Evolutionary conservation across 78 protist genomes (phyloP).

Genomic region (Cavenderia fasciculata): DNA sequence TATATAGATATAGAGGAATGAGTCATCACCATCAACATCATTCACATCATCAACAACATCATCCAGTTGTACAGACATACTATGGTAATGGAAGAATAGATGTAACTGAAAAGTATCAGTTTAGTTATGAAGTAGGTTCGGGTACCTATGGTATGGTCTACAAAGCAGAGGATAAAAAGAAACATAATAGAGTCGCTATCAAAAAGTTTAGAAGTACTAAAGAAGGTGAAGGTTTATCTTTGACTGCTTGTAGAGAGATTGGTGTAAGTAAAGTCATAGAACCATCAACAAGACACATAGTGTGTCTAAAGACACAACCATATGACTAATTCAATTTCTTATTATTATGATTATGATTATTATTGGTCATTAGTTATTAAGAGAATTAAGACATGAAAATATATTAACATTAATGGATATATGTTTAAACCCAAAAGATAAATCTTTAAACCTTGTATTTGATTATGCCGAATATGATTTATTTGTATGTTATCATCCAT

Average conservation of each 20-base stretch:
- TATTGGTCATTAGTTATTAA: slow-evolving; percentile 59
- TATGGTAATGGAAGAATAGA: slow-evolving; percentile 26
- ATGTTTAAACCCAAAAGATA: slow-evolving; percentile 56
- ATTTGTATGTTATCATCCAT: slow-evolving; percentile 29
- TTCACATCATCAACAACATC: background rate
- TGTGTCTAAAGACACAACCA: too few species aligned
- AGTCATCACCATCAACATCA: slow-evolving; percentile 17
- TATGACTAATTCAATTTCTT: too few species aligned
- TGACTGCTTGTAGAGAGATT: slow-evolving; percentile 84
- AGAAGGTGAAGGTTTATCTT: slow-evolving; percentile 84
- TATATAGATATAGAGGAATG: too few species aligned
- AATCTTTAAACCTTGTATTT: slow-evolving; percentile 70
- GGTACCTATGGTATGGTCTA: slow-evolving; percentile 88
- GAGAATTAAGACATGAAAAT: slow-evolving; percentile 82
- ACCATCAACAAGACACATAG: too few species aligned
- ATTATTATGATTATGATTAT: too few species aligned
- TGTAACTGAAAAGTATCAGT: slow-evolving; percentile 65
- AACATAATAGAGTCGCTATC: slow-evolving; percentile 66
- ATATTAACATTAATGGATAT: slow-evolving; percentile 73
- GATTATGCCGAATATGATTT: slow-evolving; percentile 92
- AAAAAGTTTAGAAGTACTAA: slow-evolving; percentile 75
- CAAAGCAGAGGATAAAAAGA: slow-evolving; percentile 74
- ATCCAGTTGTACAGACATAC: slow-evolving; percentile 56
- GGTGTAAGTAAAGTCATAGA: slow-evolving; percentile 74
- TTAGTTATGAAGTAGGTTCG: slow-evolving; percentile 70